phyloP scores from a whole-genome alignment of 2,329 filamentous ascomycete species.

The Aurifilum marmelostoma region DNA sequence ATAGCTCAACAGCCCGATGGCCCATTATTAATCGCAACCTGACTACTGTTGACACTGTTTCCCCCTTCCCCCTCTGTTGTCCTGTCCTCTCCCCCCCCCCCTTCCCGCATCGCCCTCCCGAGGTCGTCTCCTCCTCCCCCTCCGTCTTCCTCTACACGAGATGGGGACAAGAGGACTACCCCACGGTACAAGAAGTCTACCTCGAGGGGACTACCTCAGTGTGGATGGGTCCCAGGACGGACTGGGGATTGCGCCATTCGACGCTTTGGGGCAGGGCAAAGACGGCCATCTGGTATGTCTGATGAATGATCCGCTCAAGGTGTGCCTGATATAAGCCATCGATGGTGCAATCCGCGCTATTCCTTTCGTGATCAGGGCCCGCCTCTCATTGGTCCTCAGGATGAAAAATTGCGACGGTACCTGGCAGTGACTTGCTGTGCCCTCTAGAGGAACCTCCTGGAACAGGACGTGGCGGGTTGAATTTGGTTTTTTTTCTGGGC shows the following conservation, averaged over 20 bases:
- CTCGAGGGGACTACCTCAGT: constrained; percentile 14
- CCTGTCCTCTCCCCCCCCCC: not conserved
- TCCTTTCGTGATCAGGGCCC: constrained; percentile 49
- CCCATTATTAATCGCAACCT: constrained; percentile 8
- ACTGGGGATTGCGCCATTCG: constrained; percentile 39
- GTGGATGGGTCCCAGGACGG: constrained; percentile 17
- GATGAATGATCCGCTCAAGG: constrained; percentile 4
- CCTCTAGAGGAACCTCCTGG: constrained; percentile 18
- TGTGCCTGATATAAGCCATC: constrained; percentile 28
- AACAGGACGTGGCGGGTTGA: constrained; percentile 14
- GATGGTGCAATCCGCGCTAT: constrained; percentile 59
- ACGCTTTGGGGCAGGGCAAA: constrained; percentile 22
- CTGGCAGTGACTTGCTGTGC: constrained; percentile 21
- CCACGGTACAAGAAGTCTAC: constrained; percentile 4
- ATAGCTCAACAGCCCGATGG: not conserved
- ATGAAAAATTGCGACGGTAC: constrained; percentile 29
- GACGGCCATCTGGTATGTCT: constrained; percentile 23
- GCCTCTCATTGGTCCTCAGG: constrained; percentile 19
- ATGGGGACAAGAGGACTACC: not conserved
- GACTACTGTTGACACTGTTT: not conserved
- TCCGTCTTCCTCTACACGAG: not conserved
- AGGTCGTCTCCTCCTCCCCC: not conserved
- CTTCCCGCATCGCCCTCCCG: no score
- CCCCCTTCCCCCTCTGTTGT: not conserved
- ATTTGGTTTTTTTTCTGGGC: constrained; percentile 12